phyloP scores from a whole-genome alignment of 2,329 filamentous ascomycete genomes.

The Raffaelea deltoideospora region DNA sequence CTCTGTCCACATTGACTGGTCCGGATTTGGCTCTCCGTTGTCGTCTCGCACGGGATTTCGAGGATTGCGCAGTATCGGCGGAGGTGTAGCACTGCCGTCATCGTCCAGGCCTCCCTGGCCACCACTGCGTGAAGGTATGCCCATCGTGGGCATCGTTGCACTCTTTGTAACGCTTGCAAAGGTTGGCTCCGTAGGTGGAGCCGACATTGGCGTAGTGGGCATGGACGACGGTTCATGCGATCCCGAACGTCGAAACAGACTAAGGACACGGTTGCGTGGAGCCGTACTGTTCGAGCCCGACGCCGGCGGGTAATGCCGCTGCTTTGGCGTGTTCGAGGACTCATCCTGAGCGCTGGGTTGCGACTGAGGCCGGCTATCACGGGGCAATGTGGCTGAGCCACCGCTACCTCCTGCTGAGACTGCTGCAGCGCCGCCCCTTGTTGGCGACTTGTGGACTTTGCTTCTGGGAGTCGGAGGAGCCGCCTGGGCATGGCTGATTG shows the following conservation, averaged over 20 bases:
- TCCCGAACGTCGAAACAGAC: slow-evolving; percentile 36
- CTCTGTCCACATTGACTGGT: too few species aligned
- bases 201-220: slow-evolving; percentile 10
- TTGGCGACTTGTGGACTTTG: too few species aligned
- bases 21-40: too few species aligned
- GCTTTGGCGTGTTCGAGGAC: too few species aligned
- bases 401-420: not conserved
- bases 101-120: slow-evolving; percentile 24
- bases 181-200: slow-evolving; percentile 12
- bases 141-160: slow-evolving; percentile 14
- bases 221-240: slow-evolving; percentile 16
- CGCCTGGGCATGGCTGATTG: too few species aligned
- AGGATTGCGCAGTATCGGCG: slow-evolving; percentile 35
- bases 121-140: slow-evolving; percentile 25
- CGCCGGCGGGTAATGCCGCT: slow-evolving; percentile 35
- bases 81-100: slow-evolving; percentile 32
- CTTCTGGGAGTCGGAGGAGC: too few species aligned
- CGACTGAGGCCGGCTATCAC: too few species aligned
- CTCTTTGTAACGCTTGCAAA: slow-evolving; percentile 8
- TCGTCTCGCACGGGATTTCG: slow-evolving; percentile 4
- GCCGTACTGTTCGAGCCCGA: slow-evolving; percentile 20
- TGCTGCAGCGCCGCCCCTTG: too few species aligned
- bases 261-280: slow-evolving; percentile 28
- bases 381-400: too few species aligned
- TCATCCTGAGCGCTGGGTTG: too few species aligned